Percentiles rank a stretch among this genome's conserved stretches.
Conservation (phyloP, 495 filamentous ascomycete species). For the Filosporella fistucella region DNA sequence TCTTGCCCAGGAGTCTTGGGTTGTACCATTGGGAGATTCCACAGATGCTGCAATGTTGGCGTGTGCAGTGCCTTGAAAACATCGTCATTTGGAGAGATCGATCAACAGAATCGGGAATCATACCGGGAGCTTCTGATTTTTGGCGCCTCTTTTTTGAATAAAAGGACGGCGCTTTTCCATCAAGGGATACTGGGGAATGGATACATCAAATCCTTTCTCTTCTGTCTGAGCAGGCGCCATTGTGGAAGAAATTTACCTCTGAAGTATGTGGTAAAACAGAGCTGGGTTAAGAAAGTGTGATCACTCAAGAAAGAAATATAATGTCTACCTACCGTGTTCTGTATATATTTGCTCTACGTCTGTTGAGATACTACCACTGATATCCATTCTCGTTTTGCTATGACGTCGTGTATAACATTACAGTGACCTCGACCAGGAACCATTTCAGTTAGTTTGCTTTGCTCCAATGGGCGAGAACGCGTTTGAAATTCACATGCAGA, state of each 20-base stretch:
- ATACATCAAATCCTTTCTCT: constrained; percentile 10
- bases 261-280: too few relatives aligned
- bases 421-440: too few relatives aligned
- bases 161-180: constrained; percentile 26
- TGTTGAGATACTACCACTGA: too few relatives aligned
- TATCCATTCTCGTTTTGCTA: too few relatives aligned
- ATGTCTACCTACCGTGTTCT: too few relatives aligned
- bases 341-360: too few relatives aligned
- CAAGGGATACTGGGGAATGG: constrained; percentile 19
- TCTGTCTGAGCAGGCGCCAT: constrained; percentile 12
- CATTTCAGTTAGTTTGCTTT: too few relatives aligned
- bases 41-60: constrained; percentile 11
- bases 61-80: constrained; percentile 9
- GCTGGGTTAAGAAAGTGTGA: too few relatives aligned
- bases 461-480: too few relatives aligned
- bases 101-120: not conserved
- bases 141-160: constrained; percentile 20
- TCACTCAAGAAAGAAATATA: too few relatives aligned
- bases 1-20: constrained; percentile 1
- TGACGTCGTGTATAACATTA: too few relatives aligned
- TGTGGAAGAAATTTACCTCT: not conserved
- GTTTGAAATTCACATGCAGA: too few relatives aligned
- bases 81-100: not conserved
- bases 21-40: constrained; percentile 11
- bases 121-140: constrained; percentile 22